phyloP scores from a whole-genome alignment of 78 protist genomes.

The Corallochytrium limacisporum region DNA sequence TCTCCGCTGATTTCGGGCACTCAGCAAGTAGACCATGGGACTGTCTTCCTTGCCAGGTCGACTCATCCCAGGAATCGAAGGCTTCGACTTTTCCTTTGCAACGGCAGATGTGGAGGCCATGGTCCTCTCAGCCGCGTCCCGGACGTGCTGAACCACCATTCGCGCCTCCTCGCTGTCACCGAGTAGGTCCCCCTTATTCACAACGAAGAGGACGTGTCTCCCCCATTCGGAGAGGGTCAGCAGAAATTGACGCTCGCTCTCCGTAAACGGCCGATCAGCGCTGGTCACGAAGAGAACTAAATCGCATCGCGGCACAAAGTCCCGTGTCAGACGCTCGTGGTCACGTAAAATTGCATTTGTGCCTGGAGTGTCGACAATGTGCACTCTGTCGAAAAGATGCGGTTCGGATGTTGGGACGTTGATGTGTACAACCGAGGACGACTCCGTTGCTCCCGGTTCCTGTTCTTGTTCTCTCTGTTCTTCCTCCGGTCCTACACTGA shows the following conservation, averaged over 20 bases:
- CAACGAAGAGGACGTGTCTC: background rate
- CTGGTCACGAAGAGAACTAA: background rate
- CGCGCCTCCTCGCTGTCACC: background rate
- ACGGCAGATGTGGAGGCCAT: no score
- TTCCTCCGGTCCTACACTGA: no score
- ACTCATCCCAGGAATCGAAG: no score
- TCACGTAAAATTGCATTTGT: constrained; percentile 2
- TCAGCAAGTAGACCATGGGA: no score
- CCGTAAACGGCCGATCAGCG: background rate
- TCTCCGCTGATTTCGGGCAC: no score
- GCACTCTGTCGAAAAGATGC: no score
- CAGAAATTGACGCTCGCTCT: constrained; percentile 1
- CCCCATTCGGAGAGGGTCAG: background rate
- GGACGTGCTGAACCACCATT: background rate
- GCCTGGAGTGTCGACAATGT: constrained; percentile 9
- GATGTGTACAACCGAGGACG: no score
- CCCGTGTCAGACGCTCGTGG: constrained; percentile 4
- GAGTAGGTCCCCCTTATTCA: constrained; percentile 5
- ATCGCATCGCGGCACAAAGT: constrained; percentile 5
- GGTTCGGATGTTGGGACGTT: no score
- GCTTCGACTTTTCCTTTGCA: no score
- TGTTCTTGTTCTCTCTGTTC: no score
- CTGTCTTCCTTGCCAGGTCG: no score
- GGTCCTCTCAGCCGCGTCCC: background rate
- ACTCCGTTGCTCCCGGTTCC: no score